Evolutionary conservation across 75 land plant species (phyloP), one percentile per base, ranked within the genome.

Genomic region (Larix kaempferi): DNA sequence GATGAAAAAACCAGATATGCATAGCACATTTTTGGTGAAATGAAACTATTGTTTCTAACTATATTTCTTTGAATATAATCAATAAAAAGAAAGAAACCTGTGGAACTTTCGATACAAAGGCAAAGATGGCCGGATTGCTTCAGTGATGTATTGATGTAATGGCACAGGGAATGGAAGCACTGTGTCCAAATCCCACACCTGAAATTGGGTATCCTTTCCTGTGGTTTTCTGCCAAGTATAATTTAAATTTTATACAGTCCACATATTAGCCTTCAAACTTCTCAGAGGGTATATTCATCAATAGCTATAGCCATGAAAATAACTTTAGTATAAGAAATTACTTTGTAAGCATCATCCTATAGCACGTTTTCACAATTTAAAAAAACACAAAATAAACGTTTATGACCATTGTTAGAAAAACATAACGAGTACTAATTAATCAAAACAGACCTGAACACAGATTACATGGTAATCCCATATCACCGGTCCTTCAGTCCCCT

Each of bases 381-480:
- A 65, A 37, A 65, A 65, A 65, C 35, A 6, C 26, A 15, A 16
- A 74, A 27, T 12, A 58, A 23, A 59, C 27, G 3, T 58, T 58
- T 59, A 56, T 16, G 12, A 10, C 69, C 37, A 57, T 23, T 58
- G 27, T 13, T 54, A 14, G 8, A 56, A 57, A 58, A 74, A 49
- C 11, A 49, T 49, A 57, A 8, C 2, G 57, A 54, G 65, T 56
- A 67, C 29, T 27, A 29, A 29, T 44, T 8, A 69, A 69, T 21
- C 13, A 44, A 69, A 55, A 73, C 59, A 77, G 39, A 97, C 99
- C 93, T 98, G 98, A 56, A 95, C 74, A 74, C 96, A 98, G 62
- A 98, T 91, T 5, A 95, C 99, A 90, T 98, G 99, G 76, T 98
- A 98, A 80, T 98, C 99, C 99, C 99, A 98, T 10, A 95, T 74